Evolutionary conservation across 495 filamentous ascomycete species (phyloP).

Genomic region (Penicillium arizonense): DNA sequence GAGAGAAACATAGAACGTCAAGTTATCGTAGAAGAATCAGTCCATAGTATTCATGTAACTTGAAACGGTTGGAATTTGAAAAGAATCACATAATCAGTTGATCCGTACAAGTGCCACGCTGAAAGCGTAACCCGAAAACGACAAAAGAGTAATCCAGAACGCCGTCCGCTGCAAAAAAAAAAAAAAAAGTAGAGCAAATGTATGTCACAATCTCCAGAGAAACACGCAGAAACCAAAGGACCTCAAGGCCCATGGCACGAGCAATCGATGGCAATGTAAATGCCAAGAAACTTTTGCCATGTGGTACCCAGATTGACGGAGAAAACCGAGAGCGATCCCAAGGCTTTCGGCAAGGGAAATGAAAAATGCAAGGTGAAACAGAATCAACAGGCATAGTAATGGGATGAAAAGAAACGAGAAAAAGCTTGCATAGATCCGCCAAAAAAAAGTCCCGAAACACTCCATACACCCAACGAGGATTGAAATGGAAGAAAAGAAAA

Average conservation of each 20-base stretch:
- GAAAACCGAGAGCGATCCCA: slow-evolving; percentile 3
- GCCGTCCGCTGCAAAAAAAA: slow-evolving; percentile 28
- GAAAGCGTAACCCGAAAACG: slow-evolving; percentile 4
- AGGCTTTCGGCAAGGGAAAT: slow-evolving; percentile 11
- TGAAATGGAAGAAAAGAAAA: slow-evolving; percentile 16
- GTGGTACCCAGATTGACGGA: background rate
- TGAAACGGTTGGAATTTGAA: background rate
- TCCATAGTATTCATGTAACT: background rate
- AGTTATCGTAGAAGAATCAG: background rate
- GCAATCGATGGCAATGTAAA: slow-evolving; percentile 6
- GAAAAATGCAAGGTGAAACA: slow-evolving; percentile 19
- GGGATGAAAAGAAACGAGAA: background rate
- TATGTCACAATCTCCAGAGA: slow-evolving; percentile 16
- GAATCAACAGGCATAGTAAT: slow-evolving; percentile 12
- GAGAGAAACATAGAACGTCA: too few species aligned
- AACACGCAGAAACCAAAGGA: slow-evolving; percentile 3
- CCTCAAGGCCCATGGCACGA: slow-evolving; percentile 9
- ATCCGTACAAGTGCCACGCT: slow-evolving; percentile 1
- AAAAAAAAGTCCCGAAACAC: slow-evolving; percentile 22
- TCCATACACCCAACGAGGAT: slow-evolving; percentile 27
- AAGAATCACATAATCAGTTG: slow-evolving; percentile 2
- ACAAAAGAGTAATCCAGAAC: slow-evolving; percentile 15
- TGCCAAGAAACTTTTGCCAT: slow-evolving; percentile 1
- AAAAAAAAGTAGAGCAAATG: slow-evolving; percentile 10
- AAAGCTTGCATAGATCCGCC: slow-evolving; percentile 19